phyloP scores from a whole-genome alignment of 306 rosid species.

The Citrullus mucosospermus region DNA sequence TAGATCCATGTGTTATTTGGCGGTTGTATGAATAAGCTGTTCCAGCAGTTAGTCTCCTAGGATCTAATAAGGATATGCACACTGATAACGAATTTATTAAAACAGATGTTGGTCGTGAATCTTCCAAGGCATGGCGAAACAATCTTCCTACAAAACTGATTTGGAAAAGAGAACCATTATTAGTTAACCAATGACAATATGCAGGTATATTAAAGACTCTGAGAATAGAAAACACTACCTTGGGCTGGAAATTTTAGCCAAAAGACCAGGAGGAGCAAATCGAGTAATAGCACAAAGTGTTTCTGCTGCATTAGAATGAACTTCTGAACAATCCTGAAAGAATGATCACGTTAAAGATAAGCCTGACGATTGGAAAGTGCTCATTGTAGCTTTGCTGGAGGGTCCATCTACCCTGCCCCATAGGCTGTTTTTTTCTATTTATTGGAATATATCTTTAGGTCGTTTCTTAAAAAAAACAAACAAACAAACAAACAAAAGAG shows the following conservation, averaged over 20 bases:
- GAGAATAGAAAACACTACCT: conserved; percentile 27
- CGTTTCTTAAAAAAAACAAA: no score
- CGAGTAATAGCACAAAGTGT: conserved; percentile 90
- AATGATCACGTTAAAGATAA: conserved; percentile 13
- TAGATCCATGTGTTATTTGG: conserved; percentile 48
- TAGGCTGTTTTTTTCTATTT: no score
- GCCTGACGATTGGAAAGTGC: neutral
- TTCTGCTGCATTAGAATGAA: conserved; percentile 94
- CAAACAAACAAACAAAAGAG: neutral
- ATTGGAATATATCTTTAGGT: no score
- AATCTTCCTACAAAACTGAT: conserved; percentile 85
- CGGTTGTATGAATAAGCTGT: conserved; percentile 56
- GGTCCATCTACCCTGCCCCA: no score
- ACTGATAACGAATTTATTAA: conserved; percentile 78
- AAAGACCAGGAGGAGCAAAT: conserved; percentile 86
- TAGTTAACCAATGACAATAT: neutral
- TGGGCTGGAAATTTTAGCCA: conserved; percentile 72
- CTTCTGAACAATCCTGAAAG: conserved; percentile 83
- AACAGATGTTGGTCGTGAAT: conserved; percentile 84
- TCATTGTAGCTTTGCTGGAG: no score
- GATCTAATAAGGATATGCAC: conserved; percentile 95
- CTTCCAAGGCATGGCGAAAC: conserved; percentile 86
- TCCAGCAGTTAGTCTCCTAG: conserved; percentile 63
- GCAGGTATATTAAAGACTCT: neutral
- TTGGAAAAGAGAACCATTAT: conserved; percentile 7